Evolutionary conservation across 441 rosid genomes (phyloP).

Genomic region (Brassica balearica): DNA sequence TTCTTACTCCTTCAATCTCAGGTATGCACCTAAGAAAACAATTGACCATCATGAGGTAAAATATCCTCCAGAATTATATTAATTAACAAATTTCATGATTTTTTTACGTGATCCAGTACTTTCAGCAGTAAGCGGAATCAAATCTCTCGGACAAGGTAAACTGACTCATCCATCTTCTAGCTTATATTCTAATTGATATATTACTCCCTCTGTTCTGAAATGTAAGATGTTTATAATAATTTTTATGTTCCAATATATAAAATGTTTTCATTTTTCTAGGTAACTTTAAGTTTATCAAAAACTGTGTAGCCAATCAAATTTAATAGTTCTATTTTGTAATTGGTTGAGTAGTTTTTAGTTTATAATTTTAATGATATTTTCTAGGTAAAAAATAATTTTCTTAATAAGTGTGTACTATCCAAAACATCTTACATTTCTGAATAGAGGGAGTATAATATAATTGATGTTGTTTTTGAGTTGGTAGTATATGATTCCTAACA

Average conservation of each 20-base stretch:
- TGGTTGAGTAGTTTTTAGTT: too few species aligned
- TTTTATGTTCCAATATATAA: too few species aligned
- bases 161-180: conserved; percentile 3
- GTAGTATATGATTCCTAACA: not conserved
- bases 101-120: conserved; percentile 50
- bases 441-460: not conserved
- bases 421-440: too few species aligned
- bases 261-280: too few species aligned
- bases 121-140: conserved; percentile 75
- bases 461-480: not conserved
- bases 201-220: not conserved
- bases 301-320: too few species aligned
- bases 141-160: conserved; percentile 60
- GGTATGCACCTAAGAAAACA: conserved; percentile 44
- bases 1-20: conserved; percentile 85
- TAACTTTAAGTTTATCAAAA: too few species aligned
- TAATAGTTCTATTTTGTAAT: too few species aligned
- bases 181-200: not conserved
- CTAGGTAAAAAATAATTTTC: too few species aligned
- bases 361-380: too few species aligned
- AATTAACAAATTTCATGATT: not conserved
- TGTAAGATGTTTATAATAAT: too few species aligned
- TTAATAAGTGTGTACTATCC: too few species aligned
- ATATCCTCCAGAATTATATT: not conserved
- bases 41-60: not conserved